Base-by-base conservation (phyloP, 1,284 basidiomycete genomes). In the Leccinum holopus region DNA sequence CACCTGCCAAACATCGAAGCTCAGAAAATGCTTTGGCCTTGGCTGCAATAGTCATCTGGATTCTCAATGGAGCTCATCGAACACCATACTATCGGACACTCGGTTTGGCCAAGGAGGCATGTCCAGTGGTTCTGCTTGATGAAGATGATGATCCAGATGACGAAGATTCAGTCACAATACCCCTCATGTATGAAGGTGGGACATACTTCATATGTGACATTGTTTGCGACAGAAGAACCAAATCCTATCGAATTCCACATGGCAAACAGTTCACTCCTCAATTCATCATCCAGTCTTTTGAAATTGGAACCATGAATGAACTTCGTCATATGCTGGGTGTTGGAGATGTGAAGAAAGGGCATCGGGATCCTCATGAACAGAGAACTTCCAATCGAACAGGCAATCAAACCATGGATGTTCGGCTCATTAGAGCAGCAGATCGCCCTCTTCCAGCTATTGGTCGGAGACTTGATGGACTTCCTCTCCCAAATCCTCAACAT, bases 101-200 rank as follows among this genome's bases (percentile, higher is more conserved):
- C 10, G 47, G 47, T 21, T 11, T 65, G 4, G 63, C 58, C 0
- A 16, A 55, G 28, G 2, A 53, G 12, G 63, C 63, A 0, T 65
- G 52, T 25, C 47, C 47, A 9, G 47, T 25, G 47, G 47, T 51
- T 25, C 18, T 51, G 11, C 11, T 51, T 10, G 10, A 51, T 16
- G 41, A 54, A 0, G 28, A 60, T 2, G 16, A 33, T 3, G 51
- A 60, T 33, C n/a, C 8, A 0, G 37, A 63, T 2, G 63, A 64
- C 5, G 16, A 18, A 1, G 54, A 64, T 47, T 28, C 44, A 2
- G 0, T 6, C 37, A 64, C 54, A 0, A 10, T 16, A 7, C 37
- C 58, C 0, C 55, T 65, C 4, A 65, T 65, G 52, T 65, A 65
- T 61, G 52, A 65, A 9, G 58, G 44, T 4, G 63, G 55, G 0